Conservation (phyloP, 1,139 yeast species). For the Spencermartinsiella ligniputridi region DNA sequence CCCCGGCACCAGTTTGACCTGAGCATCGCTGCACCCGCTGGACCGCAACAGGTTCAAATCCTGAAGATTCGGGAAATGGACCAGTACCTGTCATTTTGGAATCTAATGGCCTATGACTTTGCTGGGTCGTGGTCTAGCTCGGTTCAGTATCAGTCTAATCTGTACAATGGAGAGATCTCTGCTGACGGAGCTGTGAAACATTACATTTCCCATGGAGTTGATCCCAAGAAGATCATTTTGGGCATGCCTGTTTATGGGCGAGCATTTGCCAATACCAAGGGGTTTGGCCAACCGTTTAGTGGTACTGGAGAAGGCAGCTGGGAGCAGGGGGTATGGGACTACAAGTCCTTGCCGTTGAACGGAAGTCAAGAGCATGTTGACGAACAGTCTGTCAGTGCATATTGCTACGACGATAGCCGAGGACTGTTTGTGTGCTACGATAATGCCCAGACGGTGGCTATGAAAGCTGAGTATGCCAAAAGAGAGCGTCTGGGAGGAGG, state of each 20-base stretch:
- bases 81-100: constrained; percentile 61
- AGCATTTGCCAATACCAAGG: constrained; percentile 48
- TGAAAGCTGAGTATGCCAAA: constrained; percentile 58
- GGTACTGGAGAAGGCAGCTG: constrained; percentile 45
- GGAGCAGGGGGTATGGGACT: constrained; percentile 50
- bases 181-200: constrained; percentile 47
- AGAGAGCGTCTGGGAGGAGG: constrained; percentile 65
- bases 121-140: constrained; percentile 69
- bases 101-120: constrained; percentile 88
- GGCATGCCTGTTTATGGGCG: constrained; percentile 93
- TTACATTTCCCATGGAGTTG: constrained; percentile 44
- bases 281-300: constrained; percentile 42
- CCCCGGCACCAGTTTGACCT: constrained; percentile 42
- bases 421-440: constrained; percentile 61
- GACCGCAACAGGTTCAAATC: constrained; percentile 41
- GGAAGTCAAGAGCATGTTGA: constrained; percentile 49
- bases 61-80: constrained; percentile 53
- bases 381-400: constrained; percentile 52
- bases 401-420: constrained; percentile 42
- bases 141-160: constrained; percentile 67
- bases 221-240: constrained; percentile 52
- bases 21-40: constrained; percentile 76
- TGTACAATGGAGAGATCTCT: constrained; percentile 49
- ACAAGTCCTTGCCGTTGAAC: constrained; percentile 47
- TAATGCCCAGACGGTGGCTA: constrained; percentile 46